A percentile compares a stretch with the other conserved stretches of the same genome.
Evolutionary conservation across 805 yeast species (phyloP).

Genomic region (Torulaspora indica): DNA sequence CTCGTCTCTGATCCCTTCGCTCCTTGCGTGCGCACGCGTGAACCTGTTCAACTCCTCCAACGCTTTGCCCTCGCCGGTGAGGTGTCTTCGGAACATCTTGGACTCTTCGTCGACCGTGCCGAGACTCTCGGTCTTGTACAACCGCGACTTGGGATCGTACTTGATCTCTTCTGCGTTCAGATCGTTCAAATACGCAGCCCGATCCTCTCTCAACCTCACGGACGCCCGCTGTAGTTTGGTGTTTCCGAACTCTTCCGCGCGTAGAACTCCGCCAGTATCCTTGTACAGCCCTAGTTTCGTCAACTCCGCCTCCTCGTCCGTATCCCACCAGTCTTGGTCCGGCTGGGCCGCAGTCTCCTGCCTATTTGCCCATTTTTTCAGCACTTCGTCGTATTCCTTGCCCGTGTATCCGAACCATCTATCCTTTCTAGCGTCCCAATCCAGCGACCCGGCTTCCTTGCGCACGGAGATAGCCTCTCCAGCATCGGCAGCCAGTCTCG

Average conservation of each 20-base stretch:
- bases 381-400: constrained; percentile 52
- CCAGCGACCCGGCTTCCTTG: constrained; percentile 22
- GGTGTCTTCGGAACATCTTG: constrained; percentile 49
- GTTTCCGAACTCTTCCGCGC: constrained; percentile 19
- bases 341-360: constrained; percentile 21
- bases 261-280: constrained; percentile 19
- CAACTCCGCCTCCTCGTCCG: constrained; percentile 44
- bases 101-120: constrained; percentile 39
- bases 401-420: constrained; percentile 77
- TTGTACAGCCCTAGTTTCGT: constrained; percentile 38
- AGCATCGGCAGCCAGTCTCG: constrained; percentile 25
- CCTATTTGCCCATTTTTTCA: constrained; percentile 44
- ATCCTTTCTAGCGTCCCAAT: constrained; percentile 70
- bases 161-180: constrained; percentile 43
- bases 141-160: constrained; percentile 53
- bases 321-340: constrained; percentile 31
- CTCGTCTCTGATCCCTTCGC: constrained; percentile 29
- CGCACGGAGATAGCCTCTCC: constrained; percentile 22
- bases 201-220: constrained; percentile 67
- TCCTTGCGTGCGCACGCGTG: constrained; percentile 44
- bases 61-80: constrained; percentile 54
- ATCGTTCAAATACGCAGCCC: constrained; percentile 62
- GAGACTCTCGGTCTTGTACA: constrained; percentile 32
- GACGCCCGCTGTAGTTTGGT: constrained; percentile 21
- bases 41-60: constrained; percentile 46